Evolutionary conservation across 2,329 filamentous ascomycete species (phyloP).

Genomic region (Talaromyces verruculosus): DNA sequence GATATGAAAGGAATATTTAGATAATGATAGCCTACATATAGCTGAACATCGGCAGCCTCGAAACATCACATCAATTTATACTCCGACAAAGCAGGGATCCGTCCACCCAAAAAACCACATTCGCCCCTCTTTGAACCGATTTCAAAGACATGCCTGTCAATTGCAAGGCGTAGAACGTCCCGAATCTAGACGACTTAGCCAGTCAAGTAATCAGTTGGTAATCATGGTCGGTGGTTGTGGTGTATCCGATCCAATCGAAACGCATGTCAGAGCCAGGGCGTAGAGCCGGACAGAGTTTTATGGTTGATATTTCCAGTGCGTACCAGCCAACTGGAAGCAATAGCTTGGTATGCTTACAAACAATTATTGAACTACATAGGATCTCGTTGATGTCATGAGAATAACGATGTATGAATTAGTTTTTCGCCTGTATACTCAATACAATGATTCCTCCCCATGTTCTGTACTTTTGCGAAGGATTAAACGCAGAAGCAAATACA

Average conservation of each 20-base stretch:
- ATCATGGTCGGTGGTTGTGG: background rate
- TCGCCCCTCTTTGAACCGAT: background rate
- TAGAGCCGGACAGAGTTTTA: background rate
- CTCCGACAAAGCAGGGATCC: background rate
- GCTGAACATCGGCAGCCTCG: background rate
- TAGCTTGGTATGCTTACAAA: background rate
- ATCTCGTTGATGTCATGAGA: background rate
- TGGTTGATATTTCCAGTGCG: background rate
- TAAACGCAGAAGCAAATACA: background rate
- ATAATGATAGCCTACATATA: background rate
- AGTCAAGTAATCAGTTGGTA: background rate
- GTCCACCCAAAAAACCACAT: background rate
- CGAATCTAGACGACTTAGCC: too few relatives aligned
- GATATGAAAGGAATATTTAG: background rate
- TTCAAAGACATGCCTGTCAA: background rate
- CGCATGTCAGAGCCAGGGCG: conserved; percentile 18
- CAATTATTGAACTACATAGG: background rate
- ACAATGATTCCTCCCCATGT: background rate
- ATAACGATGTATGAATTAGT: background rate
- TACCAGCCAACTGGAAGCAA: background rate
- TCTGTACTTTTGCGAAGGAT: background rate
- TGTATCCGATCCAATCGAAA: background rate
- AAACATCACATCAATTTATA: conserved; percentile 13
- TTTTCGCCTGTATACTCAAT: background rate
- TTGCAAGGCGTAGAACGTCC: background rate